Evolutionary conservation across 1,139 yeast genomes (phyloP), one percentile per base, ranked within the genome.

Genomic region (Meyerozyma guilliermondii): DNA sequence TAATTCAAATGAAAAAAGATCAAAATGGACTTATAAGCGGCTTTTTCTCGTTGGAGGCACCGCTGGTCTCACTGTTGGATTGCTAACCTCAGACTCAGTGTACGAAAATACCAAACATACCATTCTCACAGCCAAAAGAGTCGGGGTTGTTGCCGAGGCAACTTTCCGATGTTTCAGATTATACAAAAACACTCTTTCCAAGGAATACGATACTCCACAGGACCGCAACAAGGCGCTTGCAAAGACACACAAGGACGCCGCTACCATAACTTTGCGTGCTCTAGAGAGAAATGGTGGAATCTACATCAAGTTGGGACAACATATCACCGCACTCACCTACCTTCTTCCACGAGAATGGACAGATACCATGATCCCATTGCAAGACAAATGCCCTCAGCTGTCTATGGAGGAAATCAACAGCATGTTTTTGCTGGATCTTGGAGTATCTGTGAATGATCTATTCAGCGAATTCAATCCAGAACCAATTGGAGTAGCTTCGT

Each of bases 331-430:
- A 0, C 74, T 92, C 74, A 87, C 97, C 0, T 94, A 92, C 62
- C 68, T 92, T 29, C 69, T 92, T 45, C 98, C 99, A 0, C 73
- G 68, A 10, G 97, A 94, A 64, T 92, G 99, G 99, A 91, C 98
- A 0, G 79, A 80, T 16, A 85, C 98, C 0, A 92, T 92, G 97
- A 74, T 83, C 33, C 96, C 97, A 1, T 66, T 94, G 42, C 98
- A 92, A 57, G 96, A 91, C 56, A 76, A 79, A 56, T 92, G 98
- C 58, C 98, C 98, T 0, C 71, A 76, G 50, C 85, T 96, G 0
- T 77, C 91, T 0, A 55, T 80, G 39, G 87, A 79, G 41, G 89
- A 85, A 37, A 80, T 92, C 29, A 68, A 73, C 38, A 66, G 68
- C 11, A 76, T 92, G 84, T 81, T 92, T 54, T 54, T 60, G 38